Conservation (phyloP, 2,329 filamentous ascomycete genomes). For the Penicillium freii region DNA sequence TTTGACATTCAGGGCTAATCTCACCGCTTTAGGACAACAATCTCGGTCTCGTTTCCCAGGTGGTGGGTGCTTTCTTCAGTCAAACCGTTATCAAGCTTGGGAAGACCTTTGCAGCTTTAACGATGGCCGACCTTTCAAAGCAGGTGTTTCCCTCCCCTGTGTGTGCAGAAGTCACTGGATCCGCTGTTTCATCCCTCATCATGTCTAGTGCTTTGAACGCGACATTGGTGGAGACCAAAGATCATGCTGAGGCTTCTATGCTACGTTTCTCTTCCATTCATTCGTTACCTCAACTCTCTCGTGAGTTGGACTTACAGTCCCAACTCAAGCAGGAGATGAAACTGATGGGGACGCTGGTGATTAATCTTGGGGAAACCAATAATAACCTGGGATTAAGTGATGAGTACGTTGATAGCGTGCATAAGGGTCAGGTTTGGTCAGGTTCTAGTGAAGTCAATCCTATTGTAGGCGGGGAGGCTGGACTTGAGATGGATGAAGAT, state of each 20-base stretch:
- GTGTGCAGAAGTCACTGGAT: conserved; percentile 31
- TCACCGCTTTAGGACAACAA: conserved; percentile 64
- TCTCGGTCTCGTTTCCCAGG: conserved; percentile 65
- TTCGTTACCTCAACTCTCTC: conserved; percentile 34
- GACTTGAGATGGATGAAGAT: conserved; percentile 39
- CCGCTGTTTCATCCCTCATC: conserved; percentile 48
- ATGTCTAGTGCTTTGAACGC: conserved; percentile 52
- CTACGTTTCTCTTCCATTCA: conserved; percentile 51
- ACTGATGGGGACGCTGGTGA: conserved; percentile 51
- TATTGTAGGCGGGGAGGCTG: conserved; percentile 12
- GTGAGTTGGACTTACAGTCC: conserved; percentile 38
- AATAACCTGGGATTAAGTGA: conserved; percentile 56
- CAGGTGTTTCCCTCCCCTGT: conserved; percentile 31
- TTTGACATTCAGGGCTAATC: conserved; percentile 5
- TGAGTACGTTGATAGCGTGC: conserved; percentile 57
- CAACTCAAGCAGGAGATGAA: conserved; percentile 51
- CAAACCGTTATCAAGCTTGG: conserved; percentile 73
- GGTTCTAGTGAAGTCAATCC: conserved; percentile 20
- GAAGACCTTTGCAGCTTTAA: conserved; percentile 66
- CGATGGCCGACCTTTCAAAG: conserved; percentile 49
- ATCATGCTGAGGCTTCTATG: conserved; percentile 44
- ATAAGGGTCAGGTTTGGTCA: conserved; percentile 46
- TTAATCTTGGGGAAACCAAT: conserved; percentile 55
- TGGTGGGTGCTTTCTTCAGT: conserved; percentile 68
- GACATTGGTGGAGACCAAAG: conserved; percentile 46